A percentile compares a stretch with the other conserved stretches of the same genome.
Evolutionary conservation across 2,329 filamentous ascomycete species (phyloP).

Genomic region (Fusarium citri): DNA sequence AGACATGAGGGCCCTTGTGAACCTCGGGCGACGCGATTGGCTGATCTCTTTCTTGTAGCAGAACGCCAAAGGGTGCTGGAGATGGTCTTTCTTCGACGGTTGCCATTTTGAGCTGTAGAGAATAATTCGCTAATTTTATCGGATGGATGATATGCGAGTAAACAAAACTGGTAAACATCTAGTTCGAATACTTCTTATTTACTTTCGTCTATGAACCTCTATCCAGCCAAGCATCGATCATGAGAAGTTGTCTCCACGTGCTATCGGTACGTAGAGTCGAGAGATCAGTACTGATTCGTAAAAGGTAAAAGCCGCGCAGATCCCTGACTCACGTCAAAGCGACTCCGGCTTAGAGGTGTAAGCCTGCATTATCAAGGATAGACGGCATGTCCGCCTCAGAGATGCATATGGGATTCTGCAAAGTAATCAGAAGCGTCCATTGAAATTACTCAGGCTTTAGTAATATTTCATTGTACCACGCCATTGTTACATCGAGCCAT

Average conservation of each 20-base stretch:
- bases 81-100: neutral
- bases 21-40: neutral
- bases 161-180: no score
- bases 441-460: neutral
- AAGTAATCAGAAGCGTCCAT: neutral
- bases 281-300: no score
- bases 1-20: neutral
- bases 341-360: neutral
- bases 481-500: neutral
- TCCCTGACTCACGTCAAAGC: neutral
- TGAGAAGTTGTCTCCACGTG: neutral
- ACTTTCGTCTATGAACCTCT: neutral
- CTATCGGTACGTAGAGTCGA: no score
- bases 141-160: no score
- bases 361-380: neutral
- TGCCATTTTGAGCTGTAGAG: neutral
- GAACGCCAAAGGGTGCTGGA: neutral
- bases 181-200: neutral
- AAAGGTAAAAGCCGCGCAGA: no score
- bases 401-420: neutral
- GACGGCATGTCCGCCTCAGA: neutral
- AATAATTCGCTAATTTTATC: no score
- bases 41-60: neutral
- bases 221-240: neutral
- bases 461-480: neutral